Conservation (phyloP, 2,329 filamentous ascomycete species). For the Zymoseptoria pseudotritici region DNA sequence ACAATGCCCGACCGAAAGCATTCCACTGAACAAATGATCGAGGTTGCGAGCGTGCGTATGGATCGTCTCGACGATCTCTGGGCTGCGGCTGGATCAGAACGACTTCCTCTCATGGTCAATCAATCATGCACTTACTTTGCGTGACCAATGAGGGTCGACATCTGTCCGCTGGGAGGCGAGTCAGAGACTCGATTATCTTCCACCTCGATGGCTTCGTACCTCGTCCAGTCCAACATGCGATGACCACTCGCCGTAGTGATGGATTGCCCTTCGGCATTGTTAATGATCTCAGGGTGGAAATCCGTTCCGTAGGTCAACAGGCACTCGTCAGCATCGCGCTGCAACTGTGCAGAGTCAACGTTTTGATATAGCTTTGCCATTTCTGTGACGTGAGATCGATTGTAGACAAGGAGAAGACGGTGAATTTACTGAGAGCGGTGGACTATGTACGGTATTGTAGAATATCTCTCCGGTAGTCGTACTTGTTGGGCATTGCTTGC, state of each 20-base stretch:
- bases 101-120: not conserved
- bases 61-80: constrained; percentile 51
- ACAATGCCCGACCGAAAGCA: constrained; percentile 34
- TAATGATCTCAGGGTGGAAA: constrained; percentile 18
- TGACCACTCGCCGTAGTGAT: constrained; percentile 19
- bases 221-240: constrained; percentile 50
- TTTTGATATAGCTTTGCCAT: constrained; percentile 14
- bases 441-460: not conserved
- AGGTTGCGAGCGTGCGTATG: constrained; percentile 43
- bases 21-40: constrained; percentile 53
- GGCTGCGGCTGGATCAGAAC: constrained; percentile 29
- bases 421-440: not conserved
- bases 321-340: constrained; percentile 11
- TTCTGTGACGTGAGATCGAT: not conserved
- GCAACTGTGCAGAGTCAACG: constrained; percentile 11
- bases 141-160: constrained; percentile 53
- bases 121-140: constrained; percentile 18
- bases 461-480: not conserved
- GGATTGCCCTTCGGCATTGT: constrained; percentile 12
- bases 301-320: constrained; percentile 15
- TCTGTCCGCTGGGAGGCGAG: constrained; percentile 40
- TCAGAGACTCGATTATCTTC: not conserved
- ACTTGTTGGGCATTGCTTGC: not conserved
- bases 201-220: not conserved
- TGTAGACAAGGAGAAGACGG: not conserved